Evolutionary conservation across 2,329 filamentous ascomycete genomes (phyloP).

Genomic region (Aspergillus bombycis): DNA sequence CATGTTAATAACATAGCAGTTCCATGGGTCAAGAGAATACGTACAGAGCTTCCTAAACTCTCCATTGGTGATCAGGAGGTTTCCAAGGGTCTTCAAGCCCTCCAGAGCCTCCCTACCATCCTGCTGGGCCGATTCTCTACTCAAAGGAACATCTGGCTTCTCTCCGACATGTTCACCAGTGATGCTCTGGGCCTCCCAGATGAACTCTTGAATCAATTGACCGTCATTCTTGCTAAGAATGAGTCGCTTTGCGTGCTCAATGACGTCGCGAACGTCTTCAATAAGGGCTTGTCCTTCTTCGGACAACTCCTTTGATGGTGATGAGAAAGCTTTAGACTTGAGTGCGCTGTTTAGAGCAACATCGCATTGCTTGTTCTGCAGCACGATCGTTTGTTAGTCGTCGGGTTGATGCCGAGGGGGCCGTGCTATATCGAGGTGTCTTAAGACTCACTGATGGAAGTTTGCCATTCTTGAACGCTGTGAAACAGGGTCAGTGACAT

Average conservation of each 20-base stretch:
- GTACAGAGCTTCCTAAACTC: slow-evolving; percentile 88
- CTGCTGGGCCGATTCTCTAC: slow-evolving; percentile 76
- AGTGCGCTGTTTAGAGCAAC: slow-evolving; percentile 89
- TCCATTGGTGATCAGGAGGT: slow-evolving; percentile 89
- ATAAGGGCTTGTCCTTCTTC: slow-evolving; percentile 79
- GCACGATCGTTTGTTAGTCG: slow-evolving; percentile 4
- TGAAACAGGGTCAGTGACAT: slow-evolving; percentile 24
- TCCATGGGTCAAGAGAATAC: slow-evolving; percentile 39
- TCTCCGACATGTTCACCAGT: slow-evolving; percentile 61
- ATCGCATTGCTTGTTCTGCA: slow-evolving; percentile 91
- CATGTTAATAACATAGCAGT: slow-evolving; percentile 21
- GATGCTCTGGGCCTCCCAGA: slow-evolving; percentile 86
- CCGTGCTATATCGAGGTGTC: slow-evolving; percentile 56
- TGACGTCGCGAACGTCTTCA: slow-evolving; percentile 74
- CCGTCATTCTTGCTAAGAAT: slow-evolving; percentile 93
- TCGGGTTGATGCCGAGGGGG: neutral
- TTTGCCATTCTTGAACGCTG: slow-evolving; percentile 85
- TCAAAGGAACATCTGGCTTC: slow-evolving; percentile 67
- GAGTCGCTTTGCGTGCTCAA: slow-evolving; percentile 81
- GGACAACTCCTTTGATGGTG: slow-evolving; percentile 77
- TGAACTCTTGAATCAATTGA: slow-evolving; percentile 92
- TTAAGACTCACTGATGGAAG: slow-evolving; percentile 86
- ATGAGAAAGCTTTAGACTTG: slow-evolving; percentile 68
- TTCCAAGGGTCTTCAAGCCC: slow-evolving; percentile 84
- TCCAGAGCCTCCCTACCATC: slow-evolving; percentile 83